These are phyloP conservation scores for Mycena rebaudengoi DNA, from an alignment of 768 basidiomycete genomes.

Conservation along the genomic window DNA sequence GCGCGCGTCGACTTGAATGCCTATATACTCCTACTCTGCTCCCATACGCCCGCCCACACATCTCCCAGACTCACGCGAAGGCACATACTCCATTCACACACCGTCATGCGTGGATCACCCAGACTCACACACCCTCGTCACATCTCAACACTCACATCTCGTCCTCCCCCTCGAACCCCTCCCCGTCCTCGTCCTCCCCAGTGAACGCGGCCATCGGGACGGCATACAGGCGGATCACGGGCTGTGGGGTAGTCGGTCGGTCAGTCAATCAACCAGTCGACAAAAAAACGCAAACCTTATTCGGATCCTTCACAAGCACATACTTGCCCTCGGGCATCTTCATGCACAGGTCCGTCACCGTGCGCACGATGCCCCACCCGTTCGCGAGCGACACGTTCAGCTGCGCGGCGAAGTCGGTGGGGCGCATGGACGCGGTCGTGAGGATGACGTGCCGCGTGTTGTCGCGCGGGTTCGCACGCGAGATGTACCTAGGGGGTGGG, in stretches of 20 bases:
- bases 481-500: slow-evolving; percentile 77
- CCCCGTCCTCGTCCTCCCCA: slow-evolving; percentile 76
- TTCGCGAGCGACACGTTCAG: slow-evolving; percentile 95
- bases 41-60: too few relatives aligned
- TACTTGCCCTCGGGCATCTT: slow-evolving; percentile 99
- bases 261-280: background rate
- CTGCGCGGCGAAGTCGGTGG: slow-evolving; percentile 92
- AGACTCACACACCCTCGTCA: too few relatives aligned
- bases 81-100: too few relatives aligned
- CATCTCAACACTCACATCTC: slow-evolving; percentile 1
- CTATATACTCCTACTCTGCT: too few relatives aligned
- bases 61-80: too few relatives aligned
- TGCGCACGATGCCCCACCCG: slow-evolving; percentile 98
- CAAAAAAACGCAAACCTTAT: slow-evolving; percentile 71
- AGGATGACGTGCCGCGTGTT: slow-evolving; percentile 95
- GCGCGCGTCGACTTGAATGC: too few relatives aligned
- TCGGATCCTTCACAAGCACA: slow-evolving; percentile 96
- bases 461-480: slow-evolving; percentile 92
- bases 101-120: too few relatives aligned
- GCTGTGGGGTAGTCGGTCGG: slow-evolving; percentile 63
- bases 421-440: slow-evolving; percentile 94
- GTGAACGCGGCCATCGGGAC: slow-evolving; percentile 92
- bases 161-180: slow-evolving; percentile 45
- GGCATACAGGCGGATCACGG: slow-evolving; percentile 91
- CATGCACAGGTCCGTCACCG: slow-evolving; percentile 92